Base-by-base conservation (phyloP, 176 grass and related monocot species). In the Aegilops tauschii region DNA sequence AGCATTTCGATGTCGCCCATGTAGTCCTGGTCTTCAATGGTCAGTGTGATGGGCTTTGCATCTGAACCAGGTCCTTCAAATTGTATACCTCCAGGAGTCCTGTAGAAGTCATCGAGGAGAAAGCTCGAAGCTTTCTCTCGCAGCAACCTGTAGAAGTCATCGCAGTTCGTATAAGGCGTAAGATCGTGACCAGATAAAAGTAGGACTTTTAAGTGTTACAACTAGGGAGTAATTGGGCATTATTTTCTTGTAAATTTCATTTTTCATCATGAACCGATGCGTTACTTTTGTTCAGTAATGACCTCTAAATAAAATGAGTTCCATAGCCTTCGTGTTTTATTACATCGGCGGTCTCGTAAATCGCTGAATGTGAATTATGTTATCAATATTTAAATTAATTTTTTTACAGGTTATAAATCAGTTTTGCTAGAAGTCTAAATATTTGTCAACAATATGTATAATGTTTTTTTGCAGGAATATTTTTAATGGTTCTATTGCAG, bases 21-120 rank as follows among this genome's bases (percentile, higher is more conserved):
- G 85, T 95, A 95, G 69, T 95, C 93, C 76, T 95, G 93, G 76
- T 95, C 83, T 77, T 95, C 90, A 7, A 92, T 87, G 56, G 82
- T 82, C 61, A 95, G 32, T 13, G 86, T 89, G 34, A 90, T 86
- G 25, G 90, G 88, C 54, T 92, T 95, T 27, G 63, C 86, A 28
- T 92, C 87, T 12, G 87, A 78, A 77, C 93, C 93, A 6, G 90
- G 85, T 12, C 90, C 93, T 83, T 90, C 79, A 21, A 35, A 95
- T 50, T 95, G 90, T 77, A 95, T 89, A 31, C 90, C 90, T 32
- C 93, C 93, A 5, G 93, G 85, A 29, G 90, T 92, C 78, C 86
- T 58, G 69, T 95, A 95, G 29, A 84, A 83, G 31, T 95, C 93
- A 3, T 95, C 90, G 4, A 95, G 90, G 49, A 95, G 86, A 85